Conservation (phyloP, 306 rosid genomes). For the Acacia melanoxylon region DNA sequence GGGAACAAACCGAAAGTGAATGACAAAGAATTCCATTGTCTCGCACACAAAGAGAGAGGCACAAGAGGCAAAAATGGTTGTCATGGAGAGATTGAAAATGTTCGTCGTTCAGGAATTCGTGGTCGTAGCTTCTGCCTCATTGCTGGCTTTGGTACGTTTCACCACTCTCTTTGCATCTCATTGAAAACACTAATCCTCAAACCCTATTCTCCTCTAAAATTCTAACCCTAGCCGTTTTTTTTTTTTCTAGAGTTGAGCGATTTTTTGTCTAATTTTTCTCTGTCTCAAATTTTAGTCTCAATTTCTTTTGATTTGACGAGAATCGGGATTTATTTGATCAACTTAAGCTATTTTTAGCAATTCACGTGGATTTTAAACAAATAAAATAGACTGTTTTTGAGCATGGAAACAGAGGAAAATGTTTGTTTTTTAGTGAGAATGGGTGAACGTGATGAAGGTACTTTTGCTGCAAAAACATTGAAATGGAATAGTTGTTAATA, state of each 20-base stretch:
- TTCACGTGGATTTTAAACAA: not conserved
- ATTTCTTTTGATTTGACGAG: not conserved
- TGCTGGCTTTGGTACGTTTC: slow-evolving; percentile 75
- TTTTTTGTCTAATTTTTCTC: not conserved
- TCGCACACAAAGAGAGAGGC: not conserved
- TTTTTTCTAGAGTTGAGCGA: not conserved
- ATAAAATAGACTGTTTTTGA: not conserved
- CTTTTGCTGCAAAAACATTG: too few relatives aligned
- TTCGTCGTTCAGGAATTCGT: slow-evolving; percentile 90
- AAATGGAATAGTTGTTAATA: too few relatives aligned
- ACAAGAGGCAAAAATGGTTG: slow-evolving; percentile 46
- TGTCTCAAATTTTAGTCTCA: not conserved
- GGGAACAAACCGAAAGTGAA: not conserved
- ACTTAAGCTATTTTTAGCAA: not conserved
- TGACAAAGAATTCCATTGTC: not conserved
- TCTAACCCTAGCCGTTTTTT: not conserved
- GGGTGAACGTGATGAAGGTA: too few relatives aligned
- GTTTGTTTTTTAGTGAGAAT: too few relatives aligned
- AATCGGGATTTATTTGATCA: not conserved
- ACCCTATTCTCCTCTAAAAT: not conserved
- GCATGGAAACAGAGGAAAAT: too few relatives aligned
- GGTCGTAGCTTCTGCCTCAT: slow-evolving; percentile 81
- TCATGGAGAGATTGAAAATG: slow-evolving; percentile 81
- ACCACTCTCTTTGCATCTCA: not conserved
- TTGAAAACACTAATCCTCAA: slow-evolving; percentile 30